Base-by-base conservation (phyloP, 257 asterid genomes). In the Petunia axillaris region DNA sequence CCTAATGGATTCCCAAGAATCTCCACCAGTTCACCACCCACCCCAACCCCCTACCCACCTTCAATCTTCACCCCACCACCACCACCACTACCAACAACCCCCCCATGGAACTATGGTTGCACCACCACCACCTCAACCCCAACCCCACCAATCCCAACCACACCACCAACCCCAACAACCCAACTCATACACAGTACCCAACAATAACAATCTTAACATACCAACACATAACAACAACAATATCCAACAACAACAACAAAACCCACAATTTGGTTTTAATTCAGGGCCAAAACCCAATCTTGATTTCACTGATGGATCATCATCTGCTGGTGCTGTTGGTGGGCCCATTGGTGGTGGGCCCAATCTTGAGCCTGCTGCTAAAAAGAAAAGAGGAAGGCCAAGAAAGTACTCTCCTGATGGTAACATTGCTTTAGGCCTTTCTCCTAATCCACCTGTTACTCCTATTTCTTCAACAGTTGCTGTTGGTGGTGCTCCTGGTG, bases 381-480 rank as follows among this genome's bases (percentile, higher is more conserved):
- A 83, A 67, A 87, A 90, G 85, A 89, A 90, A 60, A 86, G 94
- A 84, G 94, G 94, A 4, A 84, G 94, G 8, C 94, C 94, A 1
- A 87, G 93, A 77, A 91, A 89, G 80, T 86, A 89, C 81, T 81
- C 90, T 5, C 89, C 90, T 3, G 93, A 87, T 65, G 86, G 83
- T 81, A 84, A 89, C 88, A 89, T 87, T 81, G 91, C 89, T 0
- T 85, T 90, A 1, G 93, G 92, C 1, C 89, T 91, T 16, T 88
- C 97, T 6, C 88, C 95, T 13, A 89, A 90, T 10, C 85, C 94
- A 3, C 25, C 25, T 25, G 87, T 38, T 52, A 14, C 83, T 66
- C 93, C 89, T 68, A 82, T 87, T 74, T 81, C 91, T 0, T 81
- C 90, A 0, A 52, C 84, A 5, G 86, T 83, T 53, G 75, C 58